phyloP scores from a whole-genome alignment of 495 filamentous ascomycete species.

The Penicillium herquei region DNA sequence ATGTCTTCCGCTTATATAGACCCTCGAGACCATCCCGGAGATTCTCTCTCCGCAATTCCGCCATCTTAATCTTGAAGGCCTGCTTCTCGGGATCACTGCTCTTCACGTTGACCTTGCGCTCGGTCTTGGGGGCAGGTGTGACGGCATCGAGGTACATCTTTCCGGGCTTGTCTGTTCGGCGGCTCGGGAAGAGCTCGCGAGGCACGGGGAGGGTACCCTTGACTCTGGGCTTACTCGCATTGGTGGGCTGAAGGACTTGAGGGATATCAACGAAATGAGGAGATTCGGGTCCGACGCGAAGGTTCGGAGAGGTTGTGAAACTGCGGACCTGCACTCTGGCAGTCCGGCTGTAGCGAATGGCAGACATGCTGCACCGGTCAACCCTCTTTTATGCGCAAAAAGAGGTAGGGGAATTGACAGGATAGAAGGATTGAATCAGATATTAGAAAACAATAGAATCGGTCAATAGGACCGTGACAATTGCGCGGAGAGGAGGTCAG shows the following conservation, averaged over 20 bases:
- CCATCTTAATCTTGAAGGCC: constrained; percentile 62
- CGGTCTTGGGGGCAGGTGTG: constrained; percentile 35
- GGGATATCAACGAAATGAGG: constrained; percentile 75
- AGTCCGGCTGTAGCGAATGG: constrained; percentile 40
- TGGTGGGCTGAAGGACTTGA: constrained; percentile 44
- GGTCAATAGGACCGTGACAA: constrained; percentile 1
- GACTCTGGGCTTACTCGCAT: constrained; percentile 44
- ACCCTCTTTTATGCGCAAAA: background rate
- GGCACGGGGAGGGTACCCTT: constrained; percentile 74
- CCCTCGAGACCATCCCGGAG: constrained; percentile 61
- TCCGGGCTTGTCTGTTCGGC: constrained; percentile 50
- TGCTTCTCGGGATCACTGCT: constrained; percentile 50
- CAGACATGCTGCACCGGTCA: constrained; percentile 34
- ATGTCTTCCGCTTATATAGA: constrained; percentile 55
- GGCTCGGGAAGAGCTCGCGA: constrained; percentile 58
- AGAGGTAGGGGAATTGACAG: background rate
- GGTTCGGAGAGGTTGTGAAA: constrained; percentile 38
- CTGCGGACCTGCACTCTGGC: constrained; percentile 46
- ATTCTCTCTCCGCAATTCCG: constrained; percentile 57
- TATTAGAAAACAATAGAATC: constrained; percentile 2
- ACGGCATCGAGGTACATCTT: constrained; percentile 50
- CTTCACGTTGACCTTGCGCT: constrained; percentile 26
- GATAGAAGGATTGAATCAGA: background rate
- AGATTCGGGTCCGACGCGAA: constrained; percentile 60
- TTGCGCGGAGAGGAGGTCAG: constrained; percentile 9